phyloP scores from a whole-genome alignment of 257 asterid species.

The Solanum phureja region DNA sequence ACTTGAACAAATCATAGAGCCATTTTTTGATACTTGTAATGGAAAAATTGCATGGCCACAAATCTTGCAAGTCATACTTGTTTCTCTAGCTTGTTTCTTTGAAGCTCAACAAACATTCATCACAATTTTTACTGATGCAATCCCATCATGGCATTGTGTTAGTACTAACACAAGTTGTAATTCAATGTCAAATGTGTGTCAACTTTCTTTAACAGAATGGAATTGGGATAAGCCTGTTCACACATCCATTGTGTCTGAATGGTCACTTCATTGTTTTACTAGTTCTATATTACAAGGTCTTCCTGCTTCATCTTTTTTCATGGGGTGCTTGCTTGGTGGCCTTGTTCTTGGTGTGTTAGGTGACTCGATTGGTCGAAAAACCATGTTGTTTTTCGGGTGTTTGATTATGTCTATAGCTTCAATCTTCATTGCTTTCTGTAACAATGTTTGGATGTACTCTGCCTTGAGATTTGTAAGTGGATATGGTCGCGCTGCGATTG shows the following conservation, averaged over 20 bases:
- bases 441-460: constrained; percentile 38
- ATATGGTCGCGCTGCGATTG: constrained; percentile 28
- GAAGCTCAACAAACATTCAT: constrained; percentile 46
- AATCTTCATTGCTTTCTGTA: constrained; percentile 16
- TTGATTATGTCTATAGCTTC: constrained; percentile 29
- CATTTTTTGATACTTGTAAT: not conserved
- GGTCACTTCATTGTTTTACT: constrained; percentile 37
- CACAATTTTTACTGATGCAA: constrained; percentile 31
- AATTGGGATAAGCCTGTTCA: constrained; percentile 26
- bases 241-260: constrained; percentile 36
- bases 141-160: constrained; percentile 35
- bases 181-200: constrained; percentile 10
- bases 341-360: constrained; percentile 25
- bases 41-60: constrained; percentile 15
- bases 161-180: not conserved
- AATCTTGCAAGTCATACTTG: constrained; percentile 18
- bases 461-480: constrained; percentile 29
- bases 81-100: constrained; percentile 33
- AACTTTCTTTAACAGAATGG: constrained; percentile 26
- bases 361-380: constrained; percentile 36
- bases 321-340: constrained; percentile 37
- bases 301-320: constrained; percentile 48
- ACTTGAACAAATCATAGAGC: constrained; percentile 10
- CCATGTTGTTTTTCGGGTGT: constrained; percentile 24
- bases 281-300: constrained; percentile 21